Percentiles rank a stretch among this genome's conserved stretches.
Evolutionary conservation across 331 rosid species (phyloP).

Genomic region (Malus hybrid): DNA sequence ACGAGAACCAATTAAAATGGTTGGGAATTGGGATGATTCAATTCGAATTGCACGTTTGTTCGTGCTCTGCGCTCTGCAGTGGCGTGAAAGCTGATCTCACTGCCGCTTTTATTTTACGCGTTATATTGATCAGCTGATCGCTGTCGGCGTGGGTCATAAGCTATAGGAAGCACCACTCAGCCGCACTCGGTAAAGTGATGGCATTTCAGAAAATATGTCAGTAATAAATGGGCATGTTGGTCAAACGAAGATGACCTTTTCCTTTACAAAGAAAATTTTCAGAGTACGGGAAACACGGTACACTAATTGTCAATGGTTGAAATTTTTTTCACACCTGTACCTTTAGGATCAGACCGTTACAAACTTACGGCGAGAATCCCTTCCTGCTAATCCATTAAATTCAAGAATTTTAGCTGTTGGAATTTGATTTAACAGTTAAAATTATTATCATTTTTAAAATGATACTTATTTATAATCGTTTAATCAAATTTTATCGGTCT

Average conservation of each 20-base stretch:
- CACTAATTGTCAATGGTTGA: no score
- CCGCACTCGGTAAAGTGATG: neutral
- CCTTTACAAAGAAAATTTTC: no score
- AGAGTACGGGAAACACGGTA: no score
- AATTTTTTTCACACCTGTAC: no score
- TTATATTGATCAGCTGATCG: neutral
- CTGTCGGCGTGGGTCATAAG: neutral
- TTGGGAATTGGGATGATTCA: neutral
- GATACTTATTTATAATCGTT: no score
- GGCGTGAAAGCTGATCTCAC: neutral
- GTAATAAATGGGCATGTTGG: neutral
- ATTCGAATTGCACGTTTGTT: neutral
- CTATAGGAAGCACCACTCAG: neutral
- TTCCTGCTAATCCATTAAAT: no score
- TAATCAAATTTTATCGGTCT: no score
- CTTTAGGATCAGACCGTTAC: no score
- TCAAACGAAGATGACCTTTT: neutral
- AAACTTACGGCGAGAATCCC: no score
- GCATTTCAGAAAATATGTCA: conserved; percentile 1
- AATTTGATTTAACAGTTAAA: no score
- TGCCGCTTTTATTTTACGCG: neutral
- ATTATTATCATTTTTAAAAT: no score
- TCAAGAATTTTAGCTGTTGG: no score
- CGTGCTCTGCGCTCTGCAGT: neutral
- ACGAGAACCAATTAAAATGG: neutral